Evolutionary conservation across 2,329 filamentous ascomycete species (phyloP), one percentile per base, ranked within the genome.

Genomic region (Colletotrichum costaricense): DNA sequence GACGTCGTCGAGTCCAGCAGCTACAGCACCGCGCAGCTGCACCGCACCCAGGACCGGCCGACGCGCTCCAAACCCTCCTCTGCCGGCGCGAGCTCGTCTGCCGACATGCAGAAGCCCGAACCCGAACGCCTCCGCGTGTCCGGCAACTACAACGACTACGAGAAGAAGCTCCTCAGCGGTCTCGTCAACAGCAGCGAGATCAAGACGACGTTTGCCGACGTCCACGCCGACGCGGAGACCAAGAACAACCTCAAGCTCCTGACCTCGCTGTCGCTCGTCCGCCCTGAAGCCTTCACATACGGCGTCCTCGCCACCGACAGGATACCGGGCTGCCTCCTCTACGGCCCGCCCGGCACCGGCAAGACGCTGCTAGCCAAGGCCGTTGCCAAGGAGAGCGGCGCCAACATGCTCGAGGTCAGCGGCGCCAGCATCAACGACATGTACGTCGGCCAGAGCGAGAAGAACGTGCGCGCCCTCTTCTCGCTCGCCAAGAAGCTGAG

Each of bases 371-470:
- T 93, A 8, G 92, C 92, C 56, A 93, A 92, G 79, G 91, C 91
- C 0, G 89, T 93, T 3, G 91, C 91, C 16, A 92, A 92, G 78
- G 90, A 93, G 80, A 90, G 88, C 75, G 91, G 91, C 22, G 91
- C 91, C 49, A 92, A 90, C 76, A 91, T 88, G 92, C 93, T 99
- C 52, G 95, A 98, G 82, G 91, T 98, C 55, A 95, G 93, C 76
- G 96, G 95, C 3, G 95, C 95, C 2, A 94, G 95, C 76, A 94
- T 99, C 77, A 97, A 98, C 82, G 94, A 98, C 81, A 98, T 97
- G 90, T 98, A 94, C 82, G 94, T 98, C 4, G 97, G 97, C 26
- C 95, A 98, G 81, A 94, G 94, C 73, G 97, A 99, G 85, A 98
- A 98, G 88, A 97, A 97, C 80, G 94, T 98, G 67, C 93, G 93